phyloP scores from a whole-genome alignment of 1,139 yeast species.

The Blastobotrys aristatus region DNA sequence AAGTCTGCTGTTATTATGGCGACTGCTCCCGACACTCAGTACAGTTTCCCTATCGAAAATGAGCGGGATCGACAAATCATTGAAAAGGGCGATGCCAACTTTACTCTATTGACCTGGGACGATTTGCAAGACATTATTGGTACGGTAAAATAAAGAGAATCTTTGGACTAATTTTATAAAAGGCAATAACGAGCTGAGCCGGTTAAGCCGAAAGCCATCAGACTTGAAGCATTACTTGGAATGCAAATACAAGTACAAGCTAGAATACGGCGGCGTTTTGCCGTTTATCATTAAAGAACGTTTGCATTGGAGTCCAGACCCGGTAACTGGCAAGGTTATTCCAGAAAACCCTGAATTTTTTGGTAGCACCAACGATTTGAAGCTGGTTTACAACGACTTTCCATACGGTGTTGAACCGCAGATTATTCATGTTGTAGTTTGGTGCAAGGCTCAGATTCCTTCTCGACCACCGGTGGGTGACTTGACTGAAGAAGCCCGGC shows the following conservation, averaged over 20 bases:
- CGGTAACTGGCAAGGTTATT: slow-evolving; percentile 12
- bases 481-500: slow-evolving; percentile 26
- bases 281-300: slow-evolving; percentile 31
- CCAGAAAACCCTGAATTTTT: slow-evolving; percentile 24
- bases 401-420: slow-evolving; percentile 38
- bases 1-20: not conserved
- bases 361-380: slow-evolving; percentile 30
- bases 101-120: slow-evolving; percentile 28
- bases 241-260: slow-evolving; percentile 29
- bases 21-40: not conserved
- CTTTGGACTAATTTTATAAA: slow-evolving; percentile 3
- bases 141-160: slow-evolving; percentile 12
- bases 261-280: slow-evolving; percentile 32
- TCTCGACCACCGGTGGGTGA: slow-evolving; percentile 26
- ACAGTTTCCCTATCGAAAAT: slow-evolving; percentile 4
- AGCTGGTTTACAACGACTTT: slow-evolving; percentile 37
- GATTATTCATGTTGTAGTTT: slow-evolving; percentile 39
- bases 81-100: slow-evolving; percentile 23
- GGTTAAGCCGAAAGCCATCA: slow-evolving; percentile 34
- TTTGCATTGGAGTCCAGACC: slow-evolving; percentile 27
- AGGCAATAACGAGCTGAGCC: slow-evolving; percentile 27
- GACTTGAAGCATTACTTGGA: slow-evolving; percentile 31
- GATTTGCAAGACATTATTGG: slow-evolving; percentile 28
- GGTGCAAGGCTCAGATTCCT: slow-evolving; percentile 37
- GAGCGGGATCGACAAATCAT: slow-evolving; percentile 24